Evolutionary conservation across 768 basidiomycete genomes (phyloP), one percentile per base, ranked within the genome.

Genomic region (Tulasnella sp.): DNA sequence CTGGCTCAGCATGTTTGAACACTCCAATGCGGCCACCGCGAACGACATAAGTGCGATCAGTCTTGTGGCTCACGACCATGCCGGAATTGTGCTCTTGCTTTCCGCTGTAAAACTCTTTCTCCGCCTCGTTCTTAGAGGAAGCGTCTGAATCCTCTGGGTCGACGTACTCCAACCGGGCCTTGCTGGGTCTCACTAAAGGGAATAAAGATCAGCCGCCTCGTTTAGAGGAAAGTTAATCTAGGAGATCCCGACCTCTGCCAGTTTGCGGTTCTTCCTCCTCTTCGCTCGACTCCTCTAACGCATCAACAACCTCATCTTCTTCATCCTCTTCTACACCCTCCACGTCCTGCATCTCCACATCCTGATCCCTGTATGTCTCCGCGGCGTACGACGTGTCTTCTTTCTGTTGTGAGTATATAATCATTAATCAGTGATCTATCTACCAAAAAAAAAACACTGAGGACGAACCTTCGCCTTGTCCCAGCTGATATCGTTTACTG

Each of bases 21-120:
- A 93, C 88, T 15, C 91, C 91, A 54, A 96, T 93, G 67, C 85
- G 89, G 72, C 82, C 86, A 42, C 93, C 94, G 47, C 93, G 84
- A 34, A 91, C 85, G 60, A 97, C 93, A 67, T 90, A 96, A 10
- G 93, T 91, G 27, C 94, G 79, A 67, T 96, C 93, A 61, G 92
- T 89, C 73, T 90, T 92, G 77, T 96, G 94, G 10, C 95, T 95
- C 42, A 98, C 84, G 3, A 88, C 89, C 38, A 98, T 78, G 63
- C 91, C 88, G 4, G 88, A 87, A 70, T 98, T 98, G 62, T 78
- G 78, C 29, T 84, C 84, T 26, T 84, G 84, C 34, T 15, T 5
- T 42, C 77, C 75, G 15, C 67, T 69, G 50, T 70, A 71, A 23
- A 78, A 78, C 53, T 80, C 78, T 3, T 81, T 73, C 0, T 73